Percentiles rank a stretch among this genome's conserved stretches.
Evolutionary conservation across 768 basidiomycete genomes (phyloP).

Genomic region (Lactifluus subvellereus): DNA sequence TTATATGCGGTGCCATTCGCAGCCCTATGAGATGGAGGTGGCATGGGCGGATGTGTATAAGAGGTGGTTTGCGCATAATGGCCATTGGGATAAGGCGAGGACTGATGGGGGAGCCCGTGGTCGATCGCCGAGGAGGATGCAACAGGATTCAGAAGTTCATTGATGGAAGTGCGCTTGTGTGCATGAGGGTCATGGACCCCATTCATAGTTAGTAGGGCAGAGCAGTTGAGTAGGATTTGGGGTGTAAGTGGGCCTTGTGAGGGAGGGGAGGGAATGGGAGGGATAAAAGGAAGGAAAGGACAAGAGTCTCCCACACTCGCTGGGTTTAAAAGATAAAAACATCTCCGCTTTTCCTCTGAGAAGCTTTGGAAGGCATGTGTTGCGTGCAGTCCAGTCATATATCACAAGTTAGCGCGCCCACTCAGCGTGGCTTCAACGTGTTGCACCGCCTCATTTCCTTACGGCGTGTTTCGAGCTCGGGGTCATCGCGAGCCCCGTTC

Average conservation of each 20-base stretch:
- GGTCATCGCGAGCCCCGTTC: background rate
- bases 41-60: slow-evolving; percentile 23
- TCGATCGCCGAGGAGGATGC: slow-evolving; percentile 31
- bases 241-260: background rate
- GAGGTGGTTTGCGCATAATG: slow-evolving; percentile 17
- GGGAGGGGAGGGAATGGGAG: slow-evolving; percentile 1
- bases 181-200: slow-evolving; percentile 38
- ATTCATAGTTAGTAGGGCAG: slow-evolving; percentile 30
- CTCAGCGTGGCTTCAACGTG: slow-evolving; percentile 20
- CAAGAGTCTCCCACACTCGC: background rate
- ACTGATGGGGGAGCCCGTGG: slow-evolving; percentile 28
- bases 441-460: slow-evolving; percentile 8
- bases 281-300: background rate
- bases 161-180: slow-evolving; percentile 47
- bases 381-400: background rate
- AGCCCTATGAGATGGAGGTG: slow-evolving; percentile 12
- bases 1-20: slow-evolving; percentile 36
- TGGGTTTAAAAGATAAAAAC: slow-evolving; percentile 6
- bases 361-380: background rate
- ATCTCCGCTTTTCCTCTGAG: slow-evolving; percentile 3
- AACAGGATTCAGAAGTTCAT: slow-evolving; percentile 46
- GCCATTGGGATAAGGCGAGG: slow-evolving; percentile 3
- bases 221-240: background rate
- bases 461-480: background rate
- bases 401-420: slow-evolving; percentile 5